Percentiles rank a stretch among this genome's conserved stretches.
phyloP scores from a whole-genome alignment of 1,284 basidiomycete species.

The Trichosporon sp. region DNA sequence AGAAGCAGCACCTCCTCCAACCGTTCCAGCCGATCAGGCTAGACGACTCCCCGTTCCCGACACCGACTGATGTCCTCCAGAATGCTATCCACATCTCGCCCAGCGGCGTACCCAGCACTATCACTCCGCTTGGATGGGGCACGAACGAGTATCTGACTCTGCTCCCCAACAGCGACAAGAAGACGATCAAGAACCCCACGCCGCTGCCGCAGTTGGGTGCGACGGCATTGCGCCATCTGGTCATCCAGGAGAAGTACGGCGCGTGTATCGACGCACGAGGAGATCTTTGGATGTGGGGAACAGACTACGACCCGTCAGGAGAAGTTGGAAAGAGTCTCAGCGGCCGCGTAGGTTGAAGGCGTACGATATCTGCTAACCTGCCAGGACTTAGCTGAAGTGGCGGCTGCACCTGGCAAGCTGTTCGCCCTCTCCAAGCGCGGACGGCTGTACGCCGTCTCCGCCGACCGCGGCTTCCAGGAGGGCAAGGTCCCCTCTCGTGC shows the following conservation, averaged over 20 bases:
- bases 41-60: slow-evolving; percentile 11
- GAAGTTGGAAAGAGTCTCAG: slow-evolving; percentile 53
- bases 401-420: slow-evolving; percentile 56
- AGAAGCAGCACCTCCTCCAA: background rate
- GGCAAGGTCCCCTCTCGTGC: slow-evolving; percentile 23
- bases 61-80: background rate
- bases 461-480: slow-evolving; percentile 47
- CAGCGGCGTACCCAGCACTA: slow-evolving; percentile 17
- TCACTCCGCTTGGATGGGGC: slow-evolving; percentile 42
- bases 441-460: slow-evolving; percentile 63
- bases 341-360: slow-evolving; percentile 58
- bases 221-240: slow-evolving; percentile 67
- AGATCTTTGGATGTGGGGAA: slow-evolving; percentile 85
- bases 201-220: slow-evolving; percentile 33
- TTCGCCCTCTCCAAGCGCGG: slow-evolving; percentile 68
- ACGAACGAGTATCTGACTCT: slow-evolving; percentile 35
- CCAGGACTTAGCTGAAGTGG: slow-evolving; percentile 62
- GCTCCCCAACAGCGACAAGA: slow-evolving; percentile 24
- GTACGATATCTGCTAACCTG: background rate
- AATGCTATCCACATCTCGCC: background rate
- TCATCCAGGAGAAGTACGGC: slow-evolving; percentile 65
- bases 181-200: slow-evolving; percentile 30
- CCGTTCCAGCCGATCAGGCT: slow-evolving; percentile 1
- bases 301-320: slow-evolving; percentile 51
- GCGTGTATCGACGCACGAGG: slow-evolving; percentile 80